Percentiles rank a stretch among this genome's conserved stretches.
phyloP scores from a whole-genome alignment of 441 rosid genomes.

The Kokia cookei region DNA sequence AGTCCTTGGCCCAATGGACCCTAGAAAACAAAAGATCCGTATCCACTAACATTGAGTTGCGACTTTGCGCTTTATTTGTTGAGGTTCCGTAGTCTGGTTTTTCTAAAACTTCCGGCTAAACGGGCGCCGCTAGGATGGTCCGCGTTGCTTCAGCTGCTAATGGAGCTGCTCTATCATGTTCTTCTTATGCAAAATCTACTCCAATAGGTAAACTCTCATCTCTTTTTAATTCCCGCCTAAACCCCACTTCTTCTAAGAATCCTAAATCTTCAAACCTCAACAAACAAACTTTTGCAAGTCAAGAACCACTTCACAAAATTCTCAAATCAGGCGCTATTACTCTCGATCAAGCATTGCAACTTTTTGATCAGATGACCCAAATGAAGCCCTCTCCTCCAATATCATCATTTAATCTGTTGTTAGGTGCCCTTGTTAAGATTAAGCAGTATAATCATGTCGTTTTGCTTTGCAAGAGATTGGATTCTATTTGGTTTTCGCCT shows the following conservation, averaged over 20 bases:
- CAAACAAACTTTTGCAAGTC: neutral
- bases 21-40: neutral
- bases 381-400: conserved; percentile 6
- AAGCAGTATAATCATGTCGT: conserved; percentile 13
- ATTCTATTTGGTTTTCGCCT: conserved; percentile 7
- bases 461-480: conserved; percentile 14
- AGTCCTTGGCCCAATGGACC: neutral
- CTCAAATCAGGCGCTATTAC: conserved; percentile 18
- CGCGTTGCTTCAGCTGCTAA: neutral
- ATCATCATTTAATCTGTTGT: conserved; percentile 16
- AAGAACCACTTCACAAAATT: neutral
- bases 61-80: neutral
- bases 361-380: conserved; percentile 9
- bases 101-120: neutral
- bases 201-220: conserved; percentile 8
- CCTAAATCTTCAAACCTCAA: neutral
- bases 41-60: neutral
- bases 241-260: neutral
- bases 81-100: neutral
- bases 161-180: neutral
- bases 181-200: neutral
- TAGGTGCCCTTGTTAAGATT: conserved; percentile 20
- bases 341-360: conserved; percentile 17
- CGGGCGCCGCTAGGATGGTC: neutral
- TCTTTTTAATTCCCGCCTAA: neutral